Base-by-base conservation (phyloP, 305 asterid genomes). In the Solanum hybrid region DNA sequence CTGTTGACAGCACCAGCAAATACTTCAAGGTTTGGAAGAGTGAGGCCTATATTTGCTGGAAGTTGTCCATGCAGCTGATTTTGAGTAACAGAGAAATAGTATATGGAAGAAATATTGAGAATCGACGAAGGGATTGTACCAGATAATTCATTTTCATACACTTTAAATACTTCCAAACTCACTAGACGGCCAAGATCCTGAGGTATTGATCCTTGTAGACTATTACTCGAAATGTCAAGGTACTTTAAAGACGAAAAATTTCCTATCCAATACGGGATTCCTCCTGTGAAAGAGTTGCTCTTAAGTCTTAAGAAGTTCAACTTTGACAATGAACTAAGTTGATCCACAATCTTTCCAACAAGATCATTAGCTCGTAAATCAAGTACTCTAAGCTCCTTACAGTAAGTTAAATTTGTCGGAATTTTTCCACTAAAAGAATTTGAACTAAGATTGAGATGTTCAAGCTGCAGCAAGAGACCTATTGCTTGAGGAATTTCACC, bases 401-500 rank as follows among this genome's bases (percentile, higher is more conserved):
- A 91, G 56, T 38, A 6, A 45, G 85, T 86, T 29, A 91, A 71
- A 32, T 88, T 90, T 10, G 38, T 36, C 0, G 91, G 91, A 27
- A 91, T 56, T 5, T 5, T 40, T 73, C 91, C 93, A 8, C 37
- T 29, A 56, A 90, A 73, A 22, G 69, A 60, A 78, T 91, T 91
- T 85, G 7, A 37, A 32, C 85, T 88, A 19, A 90, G 79, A 81
- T 89, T 88, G 87, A 90, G 86, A 76, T 88, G 51, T 17, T 78
- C 88, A 40, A 91, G 87, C 17, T 51, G 80, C 7, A 34, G 56
- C 15, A 91, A 42, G 24, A 86, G 91, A 10, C 93, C 93, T 26
- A 91, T 86, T 81, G 85, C 79, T 34, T 75, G 91, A 32, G 92
- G 92, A 40, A 90, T 90, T 38, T 56, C 72, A 66, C 92, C 90